Evolutionary conservation across 2,329 filamentous ascomycete species (phyloP), one percentile per base, ranked within the genome.

Genomic region (Nemania sp.): DNA sequence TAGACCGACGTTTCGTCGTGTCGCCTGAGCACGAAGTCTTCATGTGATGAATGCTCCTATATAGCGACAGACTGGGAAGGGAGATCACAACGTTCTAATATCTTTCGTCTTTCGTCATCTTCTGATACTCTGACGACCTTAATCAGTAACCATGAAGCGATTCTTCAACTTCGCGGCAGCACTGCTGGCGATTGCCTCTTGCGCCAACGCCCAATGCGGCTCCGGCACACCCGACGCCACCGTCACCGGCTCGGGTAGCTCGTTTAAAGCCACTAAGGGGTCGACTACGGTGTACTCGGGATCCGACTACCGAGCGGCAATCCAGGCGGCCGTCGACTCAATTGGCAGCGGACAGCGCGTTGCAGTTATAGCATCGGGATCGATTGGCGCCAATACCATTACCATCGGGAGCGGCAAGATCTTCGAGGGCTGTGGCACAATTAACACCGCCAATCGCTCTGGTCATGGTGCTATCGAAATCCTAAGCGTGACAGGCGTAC

Each of bases 391-490:
- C n/a, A 74, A 63, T 60, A 81, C 77, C 30, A 77, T 83, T 63
- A 74, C 67, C 20, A 75, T 83, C 56, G 60, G 64, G 28, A 77
- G 75, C 62, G 80, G 80, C 51, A 81, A 81, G 66, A 83, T 72
- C 36, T 82, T 84, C 42, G 81, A 84, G 59, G 80, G 79, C 26
- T 83, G 81, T 64, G 80, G 81, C 36, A 82, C 80, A 39, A 80
- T 84, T 65, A 72, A 82, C 52, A 72, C 71, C 0, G 75, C 62
- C 20, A 66, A 64, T 50, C 72, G 67, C 4, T 60, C 64, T 30
- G 79, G 77, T 1, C 75, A 73, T 17, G 81, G 81, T 15, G 78
- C 80, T 40, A 83, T 84, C 43, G 80, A 83, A 66, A 75, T 75
- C 0, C 71, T 76, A 2, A 69, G 77, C 59, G 77, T 78, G 7